phyloP scores from a whole-genome alignment of 495 filamentous ascomycete species.

The Polyplosphaeria fusca region DNA sequence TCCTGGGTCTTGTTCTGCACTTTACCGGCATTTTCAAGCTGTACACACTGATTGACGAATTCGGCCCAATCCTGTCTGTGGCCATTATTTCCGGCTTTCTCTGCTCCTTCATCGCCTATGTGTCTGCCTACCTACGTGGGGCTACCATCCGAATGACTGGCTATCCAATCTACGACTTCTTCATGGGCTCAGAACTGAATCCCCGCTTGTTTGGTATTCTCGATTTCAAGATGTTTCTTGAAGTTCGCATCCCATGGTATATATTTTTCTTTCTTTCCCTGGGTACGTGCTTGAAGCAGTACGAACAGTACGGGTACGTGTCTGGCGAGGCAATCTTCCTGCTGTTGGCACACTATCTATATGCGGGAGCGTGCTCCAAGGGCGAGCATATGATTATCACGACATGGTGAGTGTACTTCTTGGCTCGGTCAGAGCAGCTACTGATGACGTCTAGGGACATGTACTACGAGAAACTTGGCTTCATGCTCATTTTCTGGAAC shows the following conservation, averaged over 20 bases:
- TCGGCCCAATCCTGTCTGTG: conserved; percentile 84
- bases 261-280: conserved; percentile 78
- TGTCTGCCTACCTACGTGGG: conserved; percentile 75
- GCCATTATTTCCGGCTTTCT: conserved; percentile 85
- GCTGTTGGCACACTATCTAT: conserved; percentile 89
- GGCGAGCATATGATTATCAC: conserved; percentile 92
- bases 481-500: conserved; percentile 99
- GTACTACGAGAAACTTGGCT: conserved; percentile 99
- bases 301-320: conserved; percentile 85
- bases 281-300: conserved; percentile 80
- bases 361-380: conserved; percentile 95
- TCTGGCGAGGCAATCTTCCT: conserved; percentile 85
- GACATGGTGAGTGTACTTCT: conserved; percentile 61
- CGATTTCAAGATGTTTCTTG: conserved; percentile 99
- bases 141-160: conserved; percentile 90
- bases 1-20: conserved; percentile 64
- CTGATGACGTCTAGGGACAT: conserved; percentile 62
- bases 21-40: conserved; percentile 80
- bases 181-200: conserved; percentile 98
- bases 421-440: conserved; percentile 6
- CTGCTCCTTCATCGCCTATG: conserved; percentile 77
- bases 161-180: conserved; percentile 90
- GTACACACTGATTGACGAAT: conserved; percentile 93
- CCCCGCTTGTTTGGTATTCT: conserved; percentile 89
- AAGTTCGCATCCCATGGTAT: conserved; percentile 96